Base-by-base conservation (phyloP, 805 yeast genomes). In the Kurtzmaniella cleridarum region DNA sequence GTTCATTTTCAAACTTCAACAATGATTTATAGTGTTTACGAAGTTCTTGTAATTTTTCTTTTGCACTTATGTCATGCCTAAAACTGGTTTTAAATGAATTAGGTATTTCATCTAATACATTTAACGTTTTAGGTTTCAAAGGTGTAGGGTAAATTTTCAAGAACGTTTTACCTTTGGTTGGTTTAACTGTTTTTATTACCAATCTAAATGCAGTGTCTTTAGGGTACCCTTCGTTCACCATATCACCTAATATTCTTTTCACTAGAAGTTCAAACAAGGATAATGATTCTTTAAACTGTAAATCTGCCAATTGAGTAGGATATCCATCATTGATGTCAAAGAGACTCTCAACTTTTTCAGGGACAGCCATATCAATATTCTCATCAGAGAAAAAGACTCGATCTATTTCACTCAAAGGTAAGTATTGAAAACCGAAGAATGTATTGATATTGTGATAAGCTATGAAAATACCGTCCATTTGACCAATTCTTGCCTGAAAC, bases 381-480 rank as follows among this genome's bases (percentile, higher is more conserved):
- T 3, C 15, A 17, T 34, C 30, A 4, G 39, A 36, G 44, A 55
- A 66, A 41, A 59, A 64, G 1, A 64, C 52, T 29, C 54, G 51
- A 56, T 91, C 97, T 45, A 91, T 74, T 30, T 80, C 85, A 1
- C 66, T 60, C 36, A 90, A 63, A 1, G 95, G 90, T 23, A 91
- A 56, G 57, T 91, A 91, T 58, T 89, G 91, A 59, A 89, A 93
- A 3, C 97, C 98, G 60, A 91, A 87, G 49, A 90, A 75, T 35
- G 79, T 66, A 24, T 76, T 70, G 37, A 88, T 74, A 57, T 90
- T 91, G 59, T 91, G 98, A 58, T 81, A 91, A 0, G 96, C 96
- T 12, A 91, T 71, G 49, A 86, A 88, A 2, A 93, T 87, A 5
- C 98, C 98, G 60, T 90, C 97, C 98, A 93, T 91, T 50, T 84